Percentiles rank a stretch among this genome's conserved stretches.
phyloP scores from a whole-genome alignment of 192 early-diverging fungal species.

The Backusella tarrabulga region DNA sequence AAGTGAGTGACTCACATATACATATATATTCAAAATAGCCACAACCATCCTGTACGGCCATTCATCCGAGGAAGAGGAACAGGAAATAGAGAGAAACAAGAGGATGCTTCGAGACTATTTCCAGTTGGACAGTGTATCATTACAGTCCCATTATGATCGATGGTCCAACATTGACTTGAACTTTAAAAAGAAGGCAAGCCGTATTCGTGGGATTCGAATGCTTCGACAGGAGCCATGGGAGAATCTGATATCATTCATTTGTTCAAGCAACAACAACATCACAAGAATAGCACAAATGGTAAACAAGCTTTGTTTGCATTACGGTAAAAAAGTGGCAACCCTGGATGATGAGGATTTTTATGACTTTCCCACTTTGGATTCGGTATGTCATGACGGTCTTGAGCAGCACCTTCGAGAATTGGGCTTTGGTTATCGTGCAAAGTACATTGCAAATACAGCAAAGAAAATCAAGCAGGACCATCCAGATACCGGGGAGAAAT shows the following conservation, averaged over 20 bases:
- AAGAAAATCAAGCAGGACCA: constrained; percentile 40
- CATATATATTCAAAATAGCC: constrained; percentile 12
- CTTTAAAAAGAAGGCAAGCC: constrained; percentile 57
- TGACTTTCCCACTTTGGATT: constrained; percentile 66
- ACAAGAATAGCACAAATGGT: constrained; percentile 86
- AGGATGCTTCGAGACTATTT: constrained; percentile 79
- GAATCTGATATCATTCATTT: constrained; percentile 89
- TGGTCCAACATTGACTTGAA: constrained; percentile 65
- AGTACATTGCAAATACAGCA: constrained; percentile 82
- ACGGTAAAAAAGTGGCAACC: constrained; percentile 42
- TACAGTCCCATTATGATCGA: constrained; percentile 53
- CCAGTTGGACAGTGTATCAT: constrained; percentile 63
- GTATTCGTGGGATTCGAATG: constrained; percentile 69
- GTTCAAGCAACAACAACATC: constrained; percentile 95
- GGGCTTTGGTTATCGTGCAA: constrained; percentile 96
- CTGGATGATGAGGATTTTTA: constrained; percentile 48
- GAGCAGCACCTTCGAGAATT: constrained; percentile 67
- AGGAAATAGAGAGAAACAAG: constrained; percentile 24
- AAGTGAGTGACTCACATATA: too few species aligned
- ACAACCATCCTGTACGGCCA: constrained; percentile 24
- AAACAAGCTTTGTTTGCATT: constrained; percentile 46
- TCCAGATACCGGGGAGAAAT: constrained; percentile 47
- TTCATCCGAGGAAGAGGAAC: constrained; percentile 14
- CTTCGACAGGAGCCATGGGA: constrained; percentile 86
- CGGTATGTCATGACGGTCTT: constrained; percentile 52